These are phyloP conservation scores for Litsea cubeba DNA, from an alignment of 164 flowering plant species.

Conservation along the genomic window DNA sequence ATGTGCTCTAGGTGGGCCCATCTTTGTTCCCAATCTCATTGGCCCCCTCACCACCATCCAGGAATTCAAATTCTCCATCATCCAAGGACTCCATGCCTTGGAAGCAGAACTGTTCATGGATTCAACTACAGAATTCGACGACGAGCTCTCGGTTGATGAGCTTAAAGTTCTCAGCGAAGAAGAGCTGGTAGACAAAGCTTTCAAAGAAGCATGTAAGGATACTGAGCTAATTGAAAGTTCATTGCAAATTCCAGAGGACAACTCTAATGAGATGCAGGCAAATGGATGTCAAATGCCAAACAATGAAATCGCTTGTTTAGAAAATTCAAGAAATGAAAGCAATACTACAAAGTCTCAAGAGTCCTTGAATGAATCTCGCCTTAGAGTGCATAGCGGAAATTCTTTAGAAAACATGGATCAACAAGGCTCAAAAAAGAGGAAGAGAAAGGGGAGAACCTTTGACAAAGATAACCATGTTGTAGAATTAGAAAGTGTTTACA, in stretches of 20 bases:
- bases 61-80: slow-evolving; percentile 32
- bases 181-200: slow-evolving; percentile 59
- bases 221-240: slow-evolving; percentile 11
- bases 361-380: slow-evolving; percentile 9
- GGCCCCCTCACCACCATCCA: slow-evolving; percentile 45
- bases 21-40: slow-evolving; percentile 44
- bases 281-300: slow-evolving; percentile 6
- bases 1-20: slow-evolving; percentile 69
- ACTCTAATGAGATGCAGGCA: slow-evolving; percentile 14
- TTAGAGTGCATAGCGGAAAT: neutral
- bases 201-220: slow-evolving; percentile 59
- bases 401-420: slow-evolving; percentile 11
- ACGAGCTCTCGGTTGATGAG: slow-evolving; percentile 65
- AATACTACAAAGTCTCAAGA: slow-evolving; percentile 9
- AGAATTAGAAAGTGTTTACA: slow-evolving; percentile 30
- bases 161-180: slow-evolving; percentile 61
- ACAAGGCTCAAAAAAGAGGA: slow-evolving; percentile 22
- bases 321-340: slow-evolving; percentile 10
- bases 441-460: slow-evolving; percentile 30
- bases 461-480: slow-evolving; percentile 24
- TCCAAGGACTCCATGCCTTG: slow-evolving; percentile 41
- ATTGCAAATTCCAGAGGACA: slow-evolving; percentile 18
- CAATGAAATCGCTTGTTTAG: slow-evolving; percentile 6
- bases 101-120: slow-evolving; percentile 31
- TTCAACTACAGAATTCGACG: slow-evolving; percentile 18